These are phyloP conservation scores for Penicillium psychrofluorescens DNA, from an alignment of 495 filamentous ascomycete genomes.

Conservation along the genomic window DNA sequence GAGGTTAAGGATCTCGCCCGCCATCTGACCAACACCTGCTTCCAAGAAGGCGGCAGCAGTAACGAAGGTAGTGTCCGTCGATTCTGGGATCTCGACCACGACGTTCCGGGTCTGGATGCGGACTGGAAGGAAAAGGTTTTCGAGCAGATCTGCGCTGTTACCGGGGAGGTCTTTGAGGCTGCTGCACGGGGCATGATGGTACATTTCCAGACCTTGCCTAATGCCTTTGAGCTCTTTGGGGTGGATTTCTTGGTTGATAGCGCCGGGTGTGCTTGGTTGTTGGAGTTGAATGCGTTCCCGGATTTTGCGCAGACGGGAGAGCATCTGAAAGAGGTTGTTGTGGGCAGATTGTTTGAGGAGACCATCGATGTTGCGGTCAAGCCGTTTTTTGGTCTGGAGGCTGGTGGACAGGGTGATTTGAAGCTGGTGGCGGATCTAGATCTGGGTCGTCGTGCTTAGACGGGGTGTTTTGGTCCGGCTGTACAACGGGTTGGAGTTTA, in stretches of 20 bases:
- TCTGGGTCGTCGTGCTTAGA: slow-evolving; percentile 42
- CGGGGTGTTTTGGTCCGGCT: too few relatives aligned
- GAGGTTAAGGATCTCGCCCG: slow-evolving; percentile 48
- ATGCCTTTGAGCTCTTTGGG: slow-evolving; percentile 88
- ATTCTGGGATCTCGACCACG: slow-evolving; percentile 60
- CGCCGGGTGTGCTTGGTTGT: slow-evolving; percentile 54
- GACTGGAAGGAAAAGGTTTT: slow-evolving; percentile 57
- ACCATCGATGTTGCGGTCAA: slow-evolving; percentile 59
- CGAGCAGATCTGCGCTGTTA: slow-evolving; percentile 63
- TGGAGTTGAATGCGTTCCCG: slow-evolving; percentile 96
- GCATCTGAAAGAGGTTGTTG: slow-evolving; percentile 53
- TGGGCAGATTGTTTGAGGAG: slow-evolving; percentile 68
- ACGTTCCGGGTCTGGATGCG: slow-evolving; percentile 22
- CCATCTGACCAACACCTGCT: slow-evolving; percentile 91
- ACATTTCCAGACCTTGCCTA: slow-evolving; percentile 84
- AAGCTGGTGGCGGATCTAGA: slow-evolving; percentile 55
- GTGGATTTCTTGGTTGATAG: slow-evolving; percentile 82
- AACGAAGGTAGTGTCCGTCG: slow-evolving; percentile 55
- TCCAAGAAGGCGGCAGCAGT: slow-evolving; percentile 55
- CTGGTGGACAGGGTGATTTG: slow-evolving; percentile 30
- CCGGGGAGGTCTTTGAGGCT: slow-evolving; percentile 73
- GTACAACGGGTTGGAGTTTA: too few relatives aligned
- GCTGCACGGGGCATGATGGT: slow-evolving; percentile 73
- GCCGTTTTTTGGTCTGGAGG: slow-evolving; percentile 47
- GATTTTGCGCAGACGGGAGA: slow-evolving; percentile 89